These are phyloP conservation scores for Wakefieldia striispora DNA, from an alignment of 768 basidiomycete genomes.

Conservation along the genomic window DNA sequence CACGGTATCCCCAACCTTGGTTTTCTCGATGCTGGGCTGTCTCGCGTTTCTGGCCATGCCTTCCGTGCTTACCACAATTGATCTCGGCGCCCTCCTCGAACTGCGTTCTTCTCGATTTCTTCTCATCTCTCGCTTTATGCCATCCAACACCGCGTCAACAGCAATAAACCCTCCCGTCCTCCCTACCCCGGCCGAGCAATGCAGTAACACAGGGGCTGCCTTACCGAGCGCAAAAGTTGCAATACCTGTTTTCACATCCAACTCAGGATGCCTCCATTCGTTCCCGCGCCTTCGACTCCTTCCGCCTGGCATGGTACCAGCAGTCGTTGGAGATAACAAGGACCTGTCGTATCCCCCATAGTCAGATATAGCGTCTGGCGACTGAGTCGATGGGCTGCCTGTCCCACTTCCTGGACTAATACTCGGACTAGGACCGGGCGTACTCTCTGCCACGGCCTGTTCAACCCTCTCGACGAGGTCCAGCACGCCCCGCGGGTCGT, in stretches of 20 bases:
- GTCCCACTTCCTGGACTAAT: constrained; percentile 21
- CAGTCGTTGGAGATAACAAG: constrained; percentile 19
- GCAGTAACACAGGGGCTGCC: constrained; percentile 64
- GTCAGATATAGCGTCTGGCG: constrained; percentile 12
- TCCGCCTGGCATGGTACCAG: constrained; percentile 1
- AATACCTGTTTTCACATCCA: constrained; percentile 58
- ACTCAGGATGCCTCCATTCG: constrained; percentile 35
- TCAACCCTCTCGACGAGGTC: constrained; percentile 72
- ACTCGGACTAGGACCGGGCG: constrained; percentile 30
- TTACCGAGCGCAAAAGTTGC: constrained; percentile 48
- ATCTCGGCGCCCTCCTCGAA: constrained; percentile 2
- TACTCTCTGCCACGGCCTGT: constrained; percentile 25
- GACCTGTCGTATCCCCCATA: constrained; percentile 1
- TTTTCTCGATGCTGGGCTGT: constrained; percentile 5
- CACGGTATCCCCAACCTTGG: constrained; percentile 3
- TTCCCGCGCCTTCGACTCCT: constrained; percentile 12
- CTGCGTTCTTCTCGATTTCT: constrained; percentile 29
- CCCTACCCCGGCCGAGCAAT: constrained; percentile 94
- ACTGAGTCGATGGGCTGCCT: constrained; percentile 18
- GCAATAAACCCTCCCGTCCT: constrained; percentile 93
- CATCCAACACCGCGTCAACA: constrained; percentile 82
- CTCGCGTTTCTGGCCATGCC: constrained; percentile 2
- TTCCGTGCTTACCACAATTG: background rate
- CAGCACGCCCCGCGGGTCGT: constrained; percentile 73
- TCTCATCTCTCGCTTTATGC: constrained; percentile 57